Conservation (phyloP, 192 early-diverging fungal species). For the Mortierella antarctica region DNA sequence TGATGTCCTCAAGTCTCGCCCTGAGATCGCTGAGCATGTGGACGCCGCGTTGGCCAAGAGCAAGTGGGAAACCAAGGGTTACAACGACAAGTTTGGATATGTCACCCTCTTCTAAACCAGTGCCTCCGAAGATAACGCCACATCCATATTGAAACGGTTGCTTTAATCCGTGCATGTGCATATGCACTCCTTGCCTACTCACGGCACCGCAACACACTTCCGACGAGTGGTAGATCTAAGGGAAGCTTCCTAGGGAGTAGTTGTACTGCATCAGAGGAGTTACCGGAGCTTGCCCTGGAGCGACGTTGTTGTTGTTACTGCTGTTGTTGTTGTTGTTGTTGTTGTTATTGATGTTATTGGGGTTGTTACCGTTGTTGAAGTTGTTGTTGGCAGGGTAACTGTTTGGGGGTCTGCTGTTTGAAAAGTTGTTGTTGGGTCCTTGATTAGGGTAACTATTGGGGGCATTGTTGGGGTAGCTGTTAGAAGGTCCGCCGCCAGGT, state of each 20-base stretch:
- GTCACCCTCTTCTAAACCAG: slow-evolving; percentile 71
- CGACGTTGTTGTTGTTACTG: slow-evolving; percentile 1
- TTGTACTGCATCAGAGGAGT: slow-evolving; percentile 46
- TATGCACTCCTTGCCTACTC: too few relatives aligned
- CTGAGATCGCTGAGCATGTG: slow-evolving; percentile 89
- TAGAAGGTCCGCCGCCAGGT: slow-evolving; percentile 11
- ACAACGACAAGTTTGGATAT: slow-evolving; percentile 95
- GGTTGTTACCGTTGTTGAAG: slow-evolving; percentile 2
- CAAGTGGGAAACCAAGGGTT: slow-evolving; percentile 92
- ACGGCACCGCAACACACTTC: too few relatives aligned
- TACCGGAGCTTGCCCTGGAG: slow-evolving; percentile 22
- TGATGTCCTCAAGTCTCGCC: slow-evolving; percentile 93
- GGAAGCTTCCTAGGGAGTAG: slow-evolving; percentile 39
- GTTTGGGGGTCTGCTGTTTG: slow-evolving; percentile 17
- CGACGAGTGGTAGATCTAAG: slow-evolving; percentile 9
- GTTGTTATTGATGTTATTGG: not conserved
- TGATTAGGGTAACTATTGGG: slow-evolving; percentile 9
- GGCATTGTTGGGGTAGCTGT: slow-evolving; percentile 13
- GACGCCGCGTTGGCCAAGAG: slow-evolving; percentile 94
- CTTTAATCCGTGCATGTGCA: too few relatives aligned
- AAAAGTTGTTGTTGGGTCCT: slow-evolving; percentile 16
- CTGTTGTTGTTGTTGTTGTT: slow-evolving; percentile 10
- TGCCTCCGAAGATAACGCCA: too few relatives aligned
- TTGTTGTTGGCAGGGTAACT: slow-evolving; percentile 22
- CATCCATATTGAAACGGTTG: too few relatives aligned